These are phyloP conservation scores for Apiospora arundinis DNA, from an alignment of 2,329 filamentous ascomycete species.

Conservation along the genomic window DNA sequence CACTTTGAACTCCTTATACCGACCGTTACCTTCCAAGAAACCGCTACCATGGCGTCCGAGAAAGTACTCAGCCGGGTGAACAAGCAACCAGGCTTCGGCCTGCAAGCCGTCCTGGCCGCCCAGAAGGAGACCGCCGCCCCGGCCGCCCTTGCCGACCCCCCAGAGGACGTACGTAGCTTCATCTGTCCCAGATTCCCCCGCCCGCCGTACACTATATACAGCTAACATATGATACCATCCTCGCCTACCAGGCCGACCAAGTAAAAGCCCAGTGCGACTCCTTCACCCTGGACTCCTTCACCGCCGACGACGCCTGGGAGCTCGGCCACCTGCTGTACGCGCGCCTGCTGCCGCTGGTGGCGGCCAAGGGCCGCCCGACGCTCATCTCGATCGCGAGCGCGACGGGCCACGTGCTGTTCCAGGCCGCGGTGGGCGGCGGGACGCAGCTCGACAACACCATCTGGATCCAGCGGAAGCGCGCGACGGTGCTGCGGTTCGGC, in stretches of 20 bases:
- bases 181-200: too few species aligned
- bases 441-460: conserved; percentile 73
- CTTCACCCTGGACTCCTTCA: conserved; percentile 61
- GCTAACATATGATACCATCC: background rate
- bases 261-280: conserved; percentile 48
- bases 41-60: background rate
- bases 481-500: conserved; percentile 75
- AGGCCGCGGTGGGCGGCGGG: conserved; percentile 70
- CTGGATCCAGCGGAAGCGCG: conserved; percentile 75
- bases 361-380: conserved; percentile 60
- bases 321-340: conserved; percentile 69
- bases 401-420: conserved; percentile 69
- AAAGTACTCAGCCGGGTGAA: conserved; percentile 32
- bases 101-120: conserved; percentile 32
- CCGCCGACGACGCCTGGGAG: conserved; percentile 67
- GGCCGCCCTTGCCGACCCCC: conserved; percentile 31
- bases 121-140: conserved; percentile 21
- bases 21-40: background rate
- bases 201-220: too few species aligned
- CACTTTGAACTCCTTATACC: background rate
- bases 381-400: conserved; percentile 66
- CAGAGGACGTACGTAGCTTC: conserved; percentile 35
- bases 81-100: conserved; percentile 29
- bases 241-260: conserved; percentile 32
- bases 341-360: conserved; percentile 60